These are phyloP conservation scores for Venturia asperata DNA, from an alignment of 2,329 filamentous ascomycete genomes.

Conservation along the genomic window DNA sequence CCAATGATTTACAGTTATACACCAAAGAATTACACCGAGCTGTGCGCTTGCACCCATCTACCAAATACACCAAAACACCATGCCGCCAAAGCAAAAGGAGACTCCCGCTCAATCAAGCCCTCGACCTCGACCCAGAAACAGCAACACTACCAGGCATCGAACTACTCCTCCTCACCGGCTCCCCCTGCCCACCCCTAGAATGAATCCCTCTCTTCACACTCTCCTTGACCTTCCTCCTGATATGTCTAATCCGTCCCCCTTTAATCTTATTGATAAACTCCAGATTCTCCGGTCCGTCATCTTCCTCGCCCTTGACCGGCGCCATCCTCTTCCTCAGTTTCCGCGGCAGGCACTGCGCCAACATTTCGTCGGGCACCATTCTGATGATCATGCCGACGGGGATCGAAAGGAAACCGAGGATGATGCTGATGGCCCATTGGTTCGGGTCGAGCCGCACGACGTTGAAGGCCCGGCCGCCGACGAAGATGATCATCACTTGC, in stretches of 20 bases:
- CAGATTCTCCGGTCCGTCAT: constrained; percentile 11
- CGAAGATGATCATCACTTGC: constrained; percentile 82
- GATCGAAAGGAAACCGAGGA: constrained; percentile 77
- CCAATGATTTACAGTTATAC: neutral
- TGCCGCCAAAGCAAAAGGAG: neutral
- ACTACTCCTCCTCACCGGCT: neutral
- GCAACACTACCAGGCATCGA: neutral
- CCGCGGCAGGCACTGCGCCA: neutral
- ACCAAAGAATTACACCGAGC: neutral
- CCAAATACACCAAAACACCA: neutral
- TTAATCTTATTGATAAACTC: constrained; percentile 17
- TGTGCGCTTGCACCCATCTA: neutral
- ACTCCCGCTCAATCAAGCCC: no score
- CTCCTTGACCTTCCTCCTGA: constrained; percentile 14
- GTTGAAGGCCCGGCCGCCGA: constrained; percentile 74
- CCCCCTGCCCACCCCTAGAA: neutral
- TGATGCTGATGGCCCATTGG: constrained; percentile 82
- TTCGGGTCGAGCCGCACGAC: constrained; percentile 60
- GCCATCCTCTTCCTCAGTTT: neutral
- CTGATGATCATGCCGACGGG: constrained; percentile 77
- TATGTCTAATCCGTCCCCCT: constrained; percentile 9
- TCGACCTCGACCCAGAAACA: neutral
- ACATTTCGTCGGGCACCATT: constrained; percentile 60
- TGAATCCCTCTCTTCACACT: neutral
- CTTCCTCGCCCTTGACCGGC: neutral